These are phyloP conservation scores for Trichoderma brevicompactum DNA, from an alignment of 2,329 filamentous ascomycete species.

Conservation along the genomic window DNA sequence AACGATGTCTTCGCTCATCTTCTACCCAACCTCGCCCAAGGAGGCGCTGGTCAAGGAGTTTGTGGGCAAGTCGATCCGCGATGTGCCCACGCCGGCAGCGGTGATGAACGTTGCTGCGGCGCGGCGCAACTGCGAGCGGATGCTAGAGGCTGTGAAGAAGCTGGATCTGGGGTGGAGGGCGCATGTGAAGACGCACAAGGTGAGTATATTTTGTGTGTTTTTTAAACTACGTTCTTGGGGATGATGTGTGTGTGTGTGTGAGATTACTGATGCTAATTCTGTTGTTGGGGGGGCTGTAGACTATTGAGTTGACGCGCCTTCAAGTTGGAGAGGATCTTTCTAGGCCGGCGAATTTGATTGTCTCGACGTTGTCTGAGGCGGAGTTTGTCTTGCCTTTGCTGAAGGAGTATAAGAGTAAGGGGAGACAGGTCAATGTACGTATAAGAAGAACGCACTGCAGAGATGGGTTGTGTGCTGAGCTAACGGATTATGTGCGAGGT, in stretches of 20 bases:
- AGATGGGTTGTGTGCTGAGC: neutral
- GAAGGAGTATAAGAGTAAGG: slow-evolving; percentile 57
- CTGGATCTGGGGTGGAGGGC: slow-evolving; percentile 71
- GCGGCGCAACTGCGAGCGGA: slow-evolving; percentile 68
- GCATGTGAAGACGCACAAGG: slow-evolving; percentile 86
- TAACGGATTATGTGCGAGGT: neutral
- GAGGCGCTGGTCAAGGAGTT: slow-evolving; percentile 34
- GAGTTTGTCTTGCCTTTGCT: slow-evolving; percentile 68
- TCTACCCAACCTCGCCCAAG: slow-evolving; percentile 36
- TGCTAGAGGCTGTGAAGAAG: slow-evolving; percentile 66
- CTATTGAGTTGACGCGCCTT: slow-evolving; percentile 65
- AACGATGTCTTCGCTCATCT: slow-evolving; percentile 33
- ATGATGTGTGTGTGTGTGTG: no score
- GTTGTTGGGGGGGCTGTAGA: slow-evolving; percentile 50
- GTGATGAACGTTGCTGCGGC: slow-evolving; percentile 71
- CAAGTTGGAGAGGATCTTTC: slow-evolving; percentile 66
- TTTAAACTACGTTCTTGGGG: no score
- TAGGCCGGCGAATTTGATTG: slow-evolving; percentile 63
- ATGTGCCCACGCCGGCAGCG: slow-evolving; percentile 68
- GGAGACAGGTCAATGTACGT: slow-evolving; percentile 62
- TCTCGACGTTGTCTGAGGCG: slow-evolving; percentile 75
- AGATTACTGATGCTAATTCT: slow-evolving; percentile 29
- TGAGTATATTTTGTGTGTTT: slow-evolving; percentile 43
- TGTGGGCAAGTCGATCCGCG: slow-evolving; percentile 62
- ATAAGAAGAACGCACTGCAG: neutral